Conservation (phyloP, 352 stramenopile genomes). For the Phytophthora meadii region DNA sequence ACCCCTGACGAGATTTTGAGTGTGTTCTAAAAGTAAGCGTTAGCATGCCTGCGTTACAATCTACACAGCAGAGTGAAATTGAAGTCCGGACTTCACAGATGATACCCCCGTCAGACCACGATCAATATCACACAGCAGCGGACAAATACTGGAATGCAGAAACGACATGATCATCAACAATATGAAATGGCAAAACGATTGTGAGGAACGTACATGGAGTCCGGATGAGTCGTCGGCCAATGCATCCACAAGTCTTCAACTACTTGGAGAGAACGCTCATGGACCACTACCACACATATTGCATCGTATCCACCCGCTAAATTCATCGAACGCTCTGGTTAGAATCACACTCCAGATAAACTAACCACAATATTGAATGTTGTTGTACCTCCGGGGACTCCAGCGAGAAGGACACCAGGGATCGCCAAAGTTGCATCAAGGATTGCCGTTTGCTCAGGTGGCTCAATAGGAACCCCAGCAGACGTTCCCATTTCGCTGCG, state of each 20-base stretch:
- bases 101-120: slow-evolving; percentile 17
- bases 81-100: slow-evolving; percentile 27
- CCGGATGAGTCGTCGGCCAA: slow-evolving; percentile 60
- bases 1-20: slow-evolving; percentile 14
- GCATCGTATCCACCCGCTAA: slow-evolving; percentile 96
- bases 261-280: slow-evolving; percentile 52
- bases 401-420: slow-evolving; percentile 93
- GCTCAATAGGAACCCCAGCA: slow-evolving; percentile 94
- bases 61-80: slow-evolving; percentile 37
- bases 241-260: slow-evolving; percentile 82
- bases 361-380: neutral
- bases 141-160: slow-evolving; percentile 58
- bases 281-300: slow-evolving; percentile 92
- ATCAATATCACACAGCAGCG: slow-evolving; percentile 67
- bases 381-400: slow-evolving; percentile 90
- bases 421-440: slow-evolving; percentile 93
- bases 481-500: slow-evolving; percentile 87
- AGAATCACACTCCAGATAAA: neutral
- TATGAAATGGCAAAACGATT: neutral
- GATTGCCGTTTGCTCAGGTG: slow-evolving; percentile 90
- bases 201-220: slow-evolving; percentile 48
- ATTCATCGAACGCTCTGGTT: slow-evolving; percentile 1
- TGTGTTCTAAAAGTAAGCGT: neutral
- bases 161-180: neutral
- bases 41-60: neutral